phyloP scores from a whole-genome alignment of 2,329 filamentous ascomycete genomes.

The Coniochaeta sp. region DNA sequence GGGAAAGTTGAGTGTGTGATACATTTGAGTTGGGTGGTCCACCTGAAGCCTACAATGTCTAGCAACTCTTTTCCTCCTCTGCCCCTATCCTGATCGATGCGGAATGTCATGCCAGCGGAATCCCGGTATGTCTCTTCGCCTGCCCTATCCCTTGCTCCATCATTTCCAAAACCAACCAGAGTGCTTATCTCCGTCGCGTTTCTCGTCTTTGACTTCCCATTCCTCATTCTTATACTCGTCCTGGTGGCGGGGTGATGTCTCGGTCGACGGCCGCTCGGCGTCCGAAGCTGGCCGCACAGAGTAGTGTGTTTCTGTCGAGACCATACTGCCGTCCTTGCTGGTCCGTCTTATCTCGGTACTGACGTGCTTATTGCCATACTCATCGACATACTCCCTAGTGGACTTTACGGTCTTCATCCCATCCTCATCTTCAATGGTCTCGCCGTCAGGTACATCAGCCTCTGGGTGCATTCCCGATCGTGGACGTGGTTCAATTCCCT shows the following conservation, averaged over 20 bases:
- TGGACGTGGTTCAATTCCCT: background rate
- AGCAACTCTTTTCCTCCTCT: background rate
- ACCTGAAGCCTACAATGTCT: background rate
- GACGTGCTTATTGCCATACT: constrained; percentile 32
- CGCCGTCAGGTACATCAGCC: constrained; percentile 1
- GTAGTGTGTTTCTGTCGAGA: constrained; percentile 28
- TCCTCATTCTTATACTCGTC: background rate
- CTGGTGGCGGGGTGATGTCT: background rate
- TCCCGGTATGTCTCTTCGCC: background rate
- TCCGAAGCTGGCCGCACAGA: constrained; percentile 10
- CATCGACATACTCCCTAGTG: constrained; percentile 33
- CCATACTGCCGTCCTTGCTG: constrained; percentile 32
- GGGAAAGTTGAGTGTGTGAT: background rate
- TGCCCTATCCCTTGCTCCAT: constrained; percentile 3
- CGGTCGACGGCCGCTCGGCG: background rate
- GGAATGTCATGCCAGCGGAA: background rate
- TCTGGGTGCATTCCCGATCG: background rate
- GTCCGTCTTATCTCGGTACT: constrained; percentile 31
- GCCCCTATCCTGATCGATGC: background rate
- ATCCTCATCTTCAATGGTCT: constrained; percentile 6
- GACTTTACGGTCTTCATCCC: constrained; percentile 25
- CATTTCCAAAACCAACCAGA: constrained; percentile 34
- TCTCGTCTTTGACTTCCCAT: constrained; percentile 3
- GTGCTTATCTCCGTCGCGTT: constrained; percentile 15
- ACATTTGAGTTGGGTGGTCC: background rate